phyloP scores from a whole-genome alignment of 139 green algal species.

The Chlamydomonas sphaeroides region DNA sequence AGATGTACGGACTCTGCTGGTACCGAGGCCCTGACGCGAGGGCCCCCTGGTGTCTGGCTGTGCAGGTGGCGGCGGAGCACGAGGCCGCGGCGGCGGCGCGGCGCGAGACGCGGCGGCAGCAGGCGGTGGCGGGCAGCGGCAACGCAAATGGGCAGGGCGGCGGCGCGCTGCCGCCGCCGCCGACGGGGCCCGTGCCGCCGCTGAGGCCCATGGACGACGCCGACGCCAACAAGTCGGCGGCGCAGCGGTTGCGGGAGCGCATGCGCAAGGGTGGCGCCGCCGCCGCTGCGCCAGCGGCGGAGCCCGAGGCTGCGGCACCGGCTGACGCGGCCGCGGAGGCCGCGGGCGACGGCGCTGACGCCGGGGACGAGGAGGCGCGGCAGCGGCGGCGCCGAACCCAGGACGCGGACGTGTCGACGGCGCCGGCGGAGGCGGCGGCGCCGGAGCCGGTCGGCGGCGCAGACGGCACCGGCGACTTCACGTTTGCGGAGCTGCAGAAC shows the following conservation, averaged over 20 bases:
- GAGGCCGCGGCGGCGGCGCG: slow-evolving; percentile 10
- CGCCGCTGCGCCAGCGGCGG: neutral
- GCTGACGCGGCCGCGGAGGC: slow-evolving; percentile 9
- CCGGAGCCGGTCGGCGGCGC: slow-evolving; percentile 18
- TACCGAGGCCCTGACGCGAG: too few species aligned
- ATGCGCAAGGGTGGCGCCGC: slow-evolving; percentile 42
- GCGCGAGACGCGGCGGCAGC: slow-evolving; percentile 2
- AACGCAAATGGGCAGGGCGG: slow-evolving; percentile 2
- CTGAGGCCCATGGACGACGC: slow-evolving; percentile 15
- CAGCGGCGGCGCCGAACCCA: neutral
- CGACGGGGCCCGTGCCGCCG: neutral
- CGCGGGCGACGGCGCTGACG: slow-evolving; percentile 1
- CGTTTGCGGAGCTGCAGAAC: slow-evolving; percentile 36
- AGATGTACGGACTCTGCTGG: too few species aligned
- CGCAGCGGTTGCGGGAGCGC: slow-evolving; percentile 64
- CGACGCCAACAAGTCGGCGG: slow-evolving; percentile 73
- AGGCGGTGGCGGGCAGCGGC: neutral
- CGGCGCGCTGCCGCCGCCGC: slow-evolving; percentile 5
- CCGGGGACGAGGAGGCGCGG: neutral
- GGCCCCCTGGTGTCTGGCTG: too few species aligned
- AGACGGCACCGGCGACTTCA: slow-evolving; percentile 35
- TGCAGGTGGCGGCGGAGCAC: slow-evolving; percentile 32
- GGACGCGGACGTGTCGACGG: slow-evolving; percentile 22
- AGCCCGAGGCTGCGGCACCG: slow-evolving; percentile 26
- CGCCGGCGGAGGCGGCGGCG: slow-evolving; percentile 13